Evolutionary conservation across 441 rosid genomes (phyloP).

Genomic region (Omphalea diandra): DNA sequence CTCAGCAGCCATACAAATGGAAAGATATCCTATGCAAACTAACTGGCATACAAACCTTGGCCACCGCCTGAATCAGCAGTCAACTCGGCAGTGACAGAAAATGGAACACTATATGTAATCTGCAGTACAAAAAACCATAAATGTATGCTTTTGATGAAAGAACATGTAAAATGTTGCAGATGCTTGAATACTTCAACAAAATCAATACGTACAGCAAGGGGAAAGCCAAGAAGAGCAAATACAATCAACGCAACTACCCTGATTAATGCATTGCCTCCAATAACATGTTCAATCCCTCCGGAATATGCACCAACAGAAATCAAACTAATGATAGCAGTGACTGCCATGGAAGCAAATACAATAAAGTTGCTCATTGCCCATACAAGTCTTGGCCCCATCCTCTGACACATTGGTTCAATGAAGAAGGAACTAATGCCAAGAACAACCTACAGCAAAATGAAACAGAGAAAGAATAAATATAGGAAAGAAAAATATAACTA

Average conservation of each 20-base stretch:
- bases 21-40: slow-evolving; percentile 13
- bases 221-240: slow-evolving; percentile 90
- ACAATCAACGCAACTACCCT: slow-evolving; percentile 71
- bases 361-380: slow-evolving; percentile 90
- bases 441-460: slow-evolving; percentile 72
- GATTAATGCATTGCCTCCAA: slow-evolving; percentile 61
- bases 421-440: slow-evolving; percentile 90
- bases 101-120: slow-evolving; percentile 95
- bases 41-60: slow-evolving; percentile 58
- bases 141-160: slow-evolving; percentile 1
- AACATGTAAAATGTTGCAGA: neutral
- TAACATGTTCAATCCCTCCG: slow-evolving; percentile 50
- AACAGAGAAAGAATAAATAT: slow-evolving; percentile 18
- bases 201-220: slow-evolving; percentile 77
- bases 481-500: slow-evolving; percentile 9
- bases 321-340: slow-evolving; percentile 73
- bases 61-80: slow-evolving; percentile 97
- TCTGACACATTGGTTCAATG: slow-evolving; percentile 84
- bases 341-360: slow-evolving; percentile 84
- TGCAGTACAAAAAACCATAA: slow-evolving; percentile 34
- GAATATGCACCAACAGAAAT: slow-evolving; percentile 54
- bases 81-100: slow-evolving; percentile 88
- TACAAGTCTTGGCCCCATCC: slow-evolving; percentile 71
- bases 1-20: slow-evolving; percentile 3
- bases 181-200: neutral